Evolutionary conservation across 805 yeast species (phyloP).

Genomic region (Candida loeiensis): DNA sequence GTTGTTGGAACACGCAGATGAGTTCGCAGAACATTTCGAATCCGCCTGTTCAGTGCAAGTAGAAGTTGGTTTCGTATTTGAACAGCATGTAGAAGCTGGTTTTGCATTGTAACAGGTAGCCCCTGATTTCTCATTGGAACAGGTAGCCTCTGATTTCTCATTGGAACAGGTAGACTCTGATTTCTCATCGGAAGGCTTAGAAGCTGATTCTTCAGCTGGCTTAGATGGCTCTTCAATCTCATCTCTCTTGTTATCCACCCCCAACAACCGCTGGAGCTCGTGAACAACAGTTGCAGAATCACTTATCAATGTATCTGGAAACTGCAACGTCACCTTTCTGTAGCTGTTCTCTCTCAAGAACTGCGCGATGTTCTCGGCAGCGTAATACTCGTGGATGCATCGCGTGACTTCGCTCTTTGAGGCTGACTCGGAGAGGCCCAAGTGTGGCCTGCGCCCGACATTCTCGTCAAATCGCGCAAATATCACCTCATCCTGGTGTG

Average conservation of each 20-base stretch:
- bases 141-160: not conserved
- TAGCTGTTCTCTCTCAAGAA: constrained; percentile 38
- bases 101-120: not conserved
- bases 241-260: not conserved
- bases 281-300: constrained; percentile 75
- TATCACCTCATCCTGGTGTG: constrained; percentile 61
- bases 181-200: not conserved
- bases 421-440: constrained; percentile 23
- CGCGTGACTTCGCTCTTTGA: constrained; percentile 24
- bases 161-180: too few species aligned
- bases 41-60: too few species aligned
- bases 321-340: constrained; percentile 72
- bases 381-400: constrained; percentile 50
- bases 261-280: constrained; percentile 41
- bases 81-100: not conserved
- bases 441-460: constrained; percentile 21
- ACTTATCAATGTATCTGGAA: constrained; percentile 75
- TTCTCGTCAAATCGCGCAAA: constrained; percentile 46
- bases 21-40: too few species aligned
- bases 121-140: not conserved
- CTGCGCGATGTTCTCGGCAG: constrained; percentile 44
- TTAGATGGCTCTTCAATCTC: not conserved
- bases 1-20: not conserved
- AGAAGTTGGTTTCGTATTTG: too few species aligned
- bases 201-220: too few species aligned